Evolutionary conservation across 2,329 filamentous ascomycete genomes (phyloP), one percentile per base, ranked within the genome.

Genomic region (Neopestalotiopsis clavispora): DNA sequence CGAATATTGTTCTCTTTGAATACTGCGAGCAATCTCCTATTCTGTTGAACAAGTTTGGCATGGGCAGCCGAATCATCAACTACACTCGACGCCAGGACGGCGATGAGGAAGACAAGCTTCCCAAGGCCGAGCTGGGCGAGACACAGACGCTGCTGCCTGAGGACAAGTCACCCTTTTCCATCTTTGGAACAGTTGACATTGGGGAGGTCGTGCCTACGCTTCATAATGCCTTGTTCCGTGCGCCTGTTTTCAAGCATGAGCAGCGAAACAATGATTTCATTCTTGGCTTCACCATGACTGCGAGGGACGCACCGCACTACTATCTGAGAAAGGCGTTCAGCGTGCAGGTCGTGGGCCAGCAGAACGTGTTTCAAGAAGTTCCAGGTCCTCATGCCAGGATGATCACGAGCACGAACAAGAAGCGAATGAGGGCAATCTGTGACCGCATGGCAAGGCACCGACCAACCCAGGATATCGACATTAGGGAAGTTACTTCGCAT

Each of bases 351-450:
- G 96, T 97, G 30, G 96, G 96, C 6, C 96, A 99, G 78, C 92
- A 95, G 68, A 94, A 98, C 76, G 96, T 96, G 1, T 94, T 93
- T 0, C 90, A 95, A 38, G 95, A 98, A 75, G 92, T 99, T 4
- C 96, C 96, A 3, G 95, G 95, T 0, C 95, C 95, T 2, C 95
- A 98, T 78, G 97, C 94, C 49, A 89, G 96, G 70, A 97, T 96
- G 79, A 95, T 98, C 38, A 99, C 96, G 0, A 97, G 97, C 68
- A 94, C 95, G n/a, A 92, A 94, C 45, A 99, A 99, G 84, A 97
- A 96, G 80, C 90, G 96, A 45, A 91, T 99, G 80, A 97, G 96
- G 84, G 98, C 98, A 91, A 90, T 99, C 52, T 93, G 94, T 0
- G 98, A 94, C 79, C 92, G 96, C 65, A 90, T 97, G 78, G 93